Conservation (phyloP, 352 stramenopile species). For the Phytophthora kernoviae region DNA sequence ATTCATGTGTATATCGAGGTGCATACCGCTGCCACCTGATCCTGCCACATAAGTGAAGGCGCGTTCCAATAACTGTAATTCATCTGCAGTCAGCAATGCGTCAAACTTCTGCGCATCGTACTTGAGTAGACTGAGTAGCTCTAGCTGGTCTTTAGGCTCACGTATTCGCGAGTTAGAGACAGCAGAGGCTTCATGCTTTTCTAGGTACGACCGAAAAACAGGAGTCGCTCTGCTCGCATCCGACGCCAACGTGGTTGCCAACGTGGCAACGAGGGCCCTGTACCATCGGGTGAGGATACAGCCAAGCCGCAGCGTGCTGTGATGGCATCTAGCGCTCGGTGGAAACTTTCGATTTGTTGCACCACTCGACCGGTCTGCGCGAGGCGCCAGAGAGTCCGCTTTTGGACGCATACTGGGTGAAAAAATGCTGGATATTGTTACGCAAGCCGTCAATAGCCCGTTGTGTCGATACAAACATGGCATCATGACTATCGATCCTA, state of each 20-base stretch:
- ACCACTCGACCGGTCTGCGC: constrained; percentile 39
- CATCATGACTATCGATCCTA: constrained; percentile 12
- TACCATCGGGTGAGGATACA: constrained; percentile 11
- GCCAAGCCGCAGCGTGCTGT: constrained; percentile 32
- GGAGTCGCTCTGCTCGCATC: constrained; percentile 37
- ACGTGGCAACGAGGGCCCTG: constrained; percentile 21
- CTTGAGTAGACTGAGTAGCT: constrained; percentile 34
- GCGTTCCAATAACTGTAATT: constrained; percentile 23
- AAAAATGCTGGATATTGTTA: constrained; percentile 36
- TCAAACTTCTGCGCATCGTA: constrained; percentile 29
- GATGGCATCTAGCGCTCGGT: constrained; percentile 37
- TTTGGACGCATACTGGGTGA: constrained; percentile 28
- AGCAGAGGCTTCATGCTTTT: constrained; percentile 15
- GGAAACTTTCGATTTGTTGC: constrained; percentile 38
- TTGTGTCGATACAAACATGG: constrained; percentile 19
- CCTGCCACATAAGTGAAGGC: constrained; percentile 29
- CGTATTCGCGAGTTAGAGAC: constrained; percentile 16
- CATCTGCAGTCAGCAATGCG: constrained; percentile 28
- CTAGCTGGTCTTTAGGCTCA: constrained; percentile 26
- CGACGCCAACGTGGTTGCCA: constrained; percentile 39
- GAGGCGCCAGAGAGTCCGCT: constrained; percentile 33
- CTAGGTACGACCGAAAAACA: constrained; percentile 30
- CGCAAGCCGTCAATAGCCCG: constrained; percentile 30
- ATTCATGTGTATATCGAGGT: constrained; percentile 15
- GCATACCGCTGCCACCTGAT: constrained; percentile 17